Percentiles rank a stretch among this genome's conserved stretches.
These are phyloP conservation scores for Eutypa lata DNA, from an alignment of 2,329 filamentous ascomycete genomes.

Conservation along the genomic window DNA sequence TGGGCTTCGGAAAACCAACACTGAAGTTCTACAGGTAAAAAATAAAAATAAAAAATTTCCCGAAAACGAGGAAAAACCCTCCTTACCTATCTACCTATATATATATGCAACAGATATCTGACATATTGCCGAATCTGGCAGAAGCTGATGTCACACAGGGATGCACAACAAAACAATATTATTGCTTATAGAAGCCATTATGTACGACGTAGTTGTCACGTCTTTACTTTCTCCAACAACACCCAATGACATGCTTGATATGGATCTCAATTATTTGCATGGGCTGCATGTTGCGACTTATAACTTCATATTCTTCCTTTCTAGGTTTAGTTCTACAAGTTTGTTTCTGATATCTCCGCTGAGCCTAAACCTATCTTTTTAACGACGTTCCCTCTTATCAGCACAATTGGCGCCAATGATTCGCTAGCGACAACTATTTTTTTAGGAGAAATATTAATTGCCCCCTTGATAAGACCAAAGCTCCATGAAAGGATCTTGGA, in stretches of 20 bases:
- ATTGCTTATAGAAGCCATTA: neutral
- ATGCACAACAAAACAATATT: too few species aligned
- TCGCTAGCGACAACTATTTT: neutral
- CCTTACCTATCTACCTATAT: too few species aligned
- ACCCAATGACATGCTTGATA: neutral
- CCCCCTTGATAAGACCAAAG: neutral
- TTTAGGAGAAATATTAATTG: neutral
- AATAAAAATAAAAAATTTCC: too few species aligned
- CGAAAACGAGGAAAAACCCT: too few species aligned
- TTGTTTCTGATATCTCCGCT: constrained; percentile 26
- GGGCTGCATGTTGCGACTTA: neutral
- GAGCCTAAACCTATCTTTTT: constrained; percentile 3
- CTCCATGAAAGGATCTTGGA: too few species aligned
- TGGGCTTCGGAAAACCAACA: too few species aligned
- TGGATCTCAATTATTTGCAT: neutral
- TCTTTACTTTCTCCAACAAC: neutral
- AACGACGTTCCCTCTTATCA: neutral
- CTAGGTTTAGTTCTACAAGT: neutral
- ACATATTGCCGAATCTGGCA: too few species aligned
- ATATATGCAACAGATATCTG: too few species aligned
- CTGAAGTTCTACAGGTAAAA: too few species aligned
- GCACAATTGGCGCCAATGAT: neutral
- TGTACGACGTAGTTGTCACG: neutral
- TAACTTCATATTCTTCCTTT: neutral
- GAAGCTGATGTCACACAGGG: too few species aligned